Evolutionary conservation across 768 basidiomycete species (phyloP), one percentile per base, ranked within the genome.

Genomic region (Lentinula guzmanii): DNA sequence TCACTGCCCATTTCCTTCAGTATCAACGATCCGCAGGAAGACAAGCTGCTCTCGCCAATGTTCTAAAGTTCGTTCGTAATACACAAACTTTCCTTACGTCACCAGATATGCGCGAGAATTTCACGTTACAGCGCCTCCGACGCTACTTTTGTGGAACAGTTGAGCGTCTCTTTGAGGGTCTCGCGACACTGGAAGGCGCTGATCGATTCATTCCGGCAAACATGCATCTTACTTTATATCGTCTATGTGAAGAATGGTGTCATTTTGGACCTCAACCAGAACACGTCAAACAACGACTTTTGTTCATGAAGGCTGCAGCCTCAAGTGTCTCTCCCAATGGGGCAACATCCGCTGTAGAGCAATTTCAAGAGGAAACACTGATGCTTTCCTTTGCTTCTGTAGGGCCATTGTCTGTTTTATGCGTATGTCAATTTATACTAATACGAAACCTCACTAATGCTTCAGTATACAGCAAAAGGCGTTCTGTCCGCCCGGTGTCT

Each of bases 211-310:
- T 91, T 56, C 86, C 90, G 1, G 76, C 81, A 4, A 83, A 90
- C 61, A 87, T 87, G 76, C 86, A 93, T 68, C 79, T 95, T 6
- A 81, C 87, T 2, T 73, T 96, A 35, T 96, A 91, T 73, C 85
- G 88, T 37, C 76, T 93, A 42, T 95, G 93, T 65, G 93, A 95
- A 72, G 93, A 95, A 67, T 97, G 95, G 95, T 96, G 94, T 71
- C 87, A 92, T 67, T 78, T 90, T 51, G 94, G 92, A 5, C 81
- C 85, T 34, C 86, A 91, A 66, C 80, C 85, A 0, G 91, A 93
- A 63, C 73, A 76, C n/a, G 82, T 84, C 42, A 89, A 86, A 70
- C 89, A 86, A 58, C 81, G 90, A 52, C 75, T 88, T 46, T 79
- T 83, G 28, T 68, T 82, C 60, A 93, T 94, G 85, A 85, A 91